phyloP scores from a whole-genome alignment of 2,329 filamentous ascomycete species.

The Aphanocladium album region DNA sequence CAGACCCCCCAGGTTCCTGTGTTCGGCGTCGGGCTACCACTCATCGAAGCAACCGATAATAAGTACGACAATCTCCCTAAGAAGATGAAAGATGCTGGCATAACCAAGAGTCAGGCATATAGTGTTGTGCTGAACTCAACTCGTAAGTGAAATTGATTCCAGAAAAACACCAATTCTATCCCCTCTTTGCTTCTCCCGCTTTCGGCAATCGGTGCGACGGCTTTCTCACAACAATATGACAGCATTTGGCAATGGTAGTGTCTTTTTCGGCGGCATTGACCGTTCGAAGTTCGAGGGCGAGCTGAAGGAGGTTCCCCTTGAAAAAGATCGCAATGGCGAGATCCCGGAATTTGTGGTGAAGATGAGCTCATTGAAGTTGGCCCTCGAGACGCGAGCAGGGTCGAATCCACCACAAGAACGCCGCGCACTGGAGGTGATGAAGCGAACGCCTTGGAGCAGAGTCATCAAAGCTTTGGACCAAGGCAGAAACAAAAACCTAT shows the following conservation, averaged over 20 bases:
- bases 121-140: not conserved
- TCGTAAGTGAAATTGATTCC: conserved; percentile 4
- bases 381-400: not conserved
- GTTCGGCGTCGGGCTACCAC: not conserved
- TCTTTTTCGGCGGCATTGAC: conserved; percentile 8
- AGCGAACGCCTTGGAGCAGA: not conserved
- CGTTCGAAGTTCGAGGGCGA: conserved; percentile 4
- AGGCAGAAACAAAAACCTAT: too few relatives aligned
- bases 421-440: not conserved
- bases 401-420: not conserved
- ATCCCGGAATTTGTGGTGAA: not conserved
- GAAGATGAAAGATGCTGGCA: not conserved
- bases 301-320: not conserved
- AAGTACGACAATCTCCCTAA: not conserved
- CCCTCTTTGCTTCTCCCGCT: not conserved
- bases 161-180: not conserved
- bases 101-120: not conserved
- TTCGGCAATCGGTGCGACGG: too few relatives aligned
- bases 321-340: not conserved
- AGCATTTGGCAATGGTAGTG: not conserved
- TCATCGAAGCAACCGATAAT: not conserved
- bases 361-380: not conserved
- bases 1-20: not conserved
- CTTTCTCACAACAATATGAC: not conserved
- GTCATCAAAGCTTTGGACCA: not conserved